Evolutionary conservation across 2,329 filamentous ascomycete species (phyloP), one percentile per base, ranked within the genome.

Genomic region (Exserohilum turcica): DNA sequence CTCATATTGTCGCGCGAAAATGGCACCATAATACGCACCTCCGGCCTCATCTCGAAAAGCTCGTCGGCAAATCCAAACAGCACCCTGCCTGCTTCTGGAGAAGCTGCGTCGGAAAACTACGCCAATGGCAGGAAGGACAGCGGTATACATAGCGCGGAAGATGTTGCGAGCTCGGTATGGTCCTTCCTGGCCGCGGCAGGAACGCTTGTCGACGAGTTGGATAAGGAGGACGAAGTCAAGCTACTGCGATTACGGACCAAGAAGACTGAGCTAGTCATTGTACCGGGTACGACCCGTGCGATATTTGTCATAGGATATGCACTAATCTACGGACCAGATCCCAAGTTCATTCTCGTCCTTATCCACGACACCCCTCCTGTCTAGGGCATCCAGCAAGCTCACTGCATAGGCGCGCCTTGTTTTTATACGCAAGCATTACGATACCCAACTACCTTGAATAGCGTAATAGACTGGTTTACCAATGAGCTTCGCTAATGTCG

Each of bases 201-300:
- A 15, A 82, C 80, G 35, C 76, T 93, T 60, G 85, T 92, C n/a
- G 80, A 86, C 57, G 87, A 87, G 55, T 77, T 93, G 64, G 89
- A 92, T 67, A 80, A 82, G 28, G 88, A 92, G 77, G 90, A 94
- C 66, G 90, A 92, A 70, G 76, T 92, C 58, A 91, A 87, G 75
- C 78, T 94, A 42, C 75, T 94, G 45, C 82, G 90, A 58, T 71
- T 95, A 60, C 83, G 91, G 60, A 93, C 90, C n/a, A 91, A 87
- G 78, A 92, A 90, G 74, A 89, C 92, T 64, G 91, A 95, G 74
- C 77, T 94, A 57, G 88, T 94, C 54, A 90, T 94, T 67, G 88
- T 93, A 16, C 90, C 89, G 47, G 80, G 80, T 81, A 71, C 40
- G 73, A 52, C 27, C 19, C 37, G 10, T 7, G 28, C 5, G 16